Percentiles rank a stretch among this genome's conserved stretches.
Evolutionary conservation across 345 rosid species (phyloP).

Genomic region (Hibiscus syriacus): DNA sequence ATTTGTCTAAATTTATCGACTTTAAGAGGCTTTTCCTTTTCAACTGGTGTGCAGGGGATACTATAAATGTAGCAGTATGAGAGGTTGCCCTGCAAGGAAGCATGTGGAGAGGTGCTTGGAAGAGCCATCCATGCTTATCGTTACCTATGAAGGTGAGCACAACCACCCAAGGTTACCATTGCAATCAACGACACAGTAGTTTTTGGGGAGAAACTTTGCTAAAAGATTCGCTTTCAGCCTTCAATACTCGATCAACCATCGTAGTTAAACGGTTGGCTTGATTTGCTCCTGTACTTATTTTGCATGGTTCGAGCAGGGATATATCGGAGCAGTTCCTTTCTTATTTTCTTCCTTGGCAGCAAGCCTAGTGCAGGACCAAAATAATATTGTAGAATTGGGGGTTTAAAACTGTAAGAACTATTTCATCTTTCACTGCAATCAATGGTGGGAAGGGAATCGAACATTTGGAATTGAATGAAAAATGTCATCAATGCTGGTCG

Average conservation of each 20-base stretch:
- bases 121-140: neutral
- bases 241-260: neutral
- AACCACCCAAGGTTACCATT: neutral
- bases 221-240: neutral
- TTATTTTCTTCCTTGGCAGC: too few species aligned
- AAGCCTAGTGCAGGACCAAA: conserved; percentile 15
- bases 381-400: conserved; percentile 16
- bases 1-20: neutral
- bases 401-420: conserved; percentile 28
- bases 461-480: conserved; percentile 14
- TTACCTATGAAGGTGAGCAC: neutral
- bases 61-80: neutral
- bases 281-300: conserved; percentile 53
- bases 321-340: neutral
- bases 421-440: conserved; percentile 15
- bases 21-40: neutral
- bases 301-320: conserved; percentile 32
- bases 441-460: conserved; percentile 16
- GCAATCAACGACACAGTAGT: neutral
- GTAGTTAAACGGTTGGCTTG: conserved; percentile 15
- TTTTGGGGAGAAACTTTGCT: too few species aligned
- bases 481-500: neutral
- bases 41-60: neutral
- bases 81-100: neutral
- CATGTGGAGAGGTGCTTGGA: neutral